A percentile compares a stretch with the other conserved stretches of the same genome.
Evolutionary conservation across 2,329 filamentous ascomycete genomes (phyloP).

Genomic region (Trichoderma citrinoviride): DNA sequence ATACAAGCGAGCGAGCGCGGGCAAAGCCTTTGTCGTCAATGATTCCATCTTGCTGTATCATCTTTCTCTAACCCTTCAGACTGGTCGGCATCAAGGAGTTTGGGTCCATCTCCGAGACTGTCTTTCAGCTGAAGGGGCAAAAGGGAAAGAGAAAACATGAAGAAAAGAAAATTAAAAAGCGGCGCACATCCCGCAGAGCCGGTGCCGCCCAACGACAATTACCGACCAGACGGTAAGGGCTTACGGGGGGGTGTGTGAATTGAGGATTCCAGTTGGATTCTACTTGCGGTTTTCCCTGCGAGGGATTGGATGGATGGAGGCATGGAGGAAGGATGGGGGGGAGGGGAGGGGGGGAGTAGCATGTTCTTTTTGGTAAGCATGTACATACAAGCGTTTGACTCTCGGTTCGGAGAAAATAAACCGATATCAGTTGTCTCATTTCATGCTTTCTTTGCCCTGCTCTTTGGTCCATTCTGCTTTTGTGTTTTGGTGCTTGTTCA

Average conservation of each 20-base stretch:
- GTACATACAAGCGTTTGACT: no score
- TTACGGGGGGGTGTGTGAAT: neutral
- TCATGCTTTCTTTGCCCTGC: neutral
- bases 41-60: no score
- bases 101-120: no score
- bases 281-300: neutral
- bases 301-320: no score
- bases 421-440: neutral
- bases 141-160: no score
- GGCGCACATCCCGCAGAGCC: neutral
- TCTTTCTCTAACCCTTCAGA: no score
- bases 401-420: slow-evolving; percentile 9
- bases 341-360: neutral
- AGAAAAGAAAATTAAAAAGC: neutral
- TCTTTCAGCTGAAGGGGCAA: neutral
- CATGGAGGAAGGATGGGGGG: neutral
- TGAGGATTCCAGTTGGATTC: neutral
- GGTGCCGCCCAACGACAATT: neutral
- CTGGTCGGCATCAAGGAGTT: no score
- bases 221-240: slow-evolving; percentile 10
- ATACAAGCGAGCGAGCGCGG: no score
- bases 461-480: no score
- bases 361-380: no score
- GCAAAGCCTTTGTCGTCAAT: no score
- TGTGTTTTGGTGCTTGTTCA: no score